phyloP scores from a whole-genome alignment of 2,329 filamentous ascomycete genomes.

The Blumeria hordei region DNA sequence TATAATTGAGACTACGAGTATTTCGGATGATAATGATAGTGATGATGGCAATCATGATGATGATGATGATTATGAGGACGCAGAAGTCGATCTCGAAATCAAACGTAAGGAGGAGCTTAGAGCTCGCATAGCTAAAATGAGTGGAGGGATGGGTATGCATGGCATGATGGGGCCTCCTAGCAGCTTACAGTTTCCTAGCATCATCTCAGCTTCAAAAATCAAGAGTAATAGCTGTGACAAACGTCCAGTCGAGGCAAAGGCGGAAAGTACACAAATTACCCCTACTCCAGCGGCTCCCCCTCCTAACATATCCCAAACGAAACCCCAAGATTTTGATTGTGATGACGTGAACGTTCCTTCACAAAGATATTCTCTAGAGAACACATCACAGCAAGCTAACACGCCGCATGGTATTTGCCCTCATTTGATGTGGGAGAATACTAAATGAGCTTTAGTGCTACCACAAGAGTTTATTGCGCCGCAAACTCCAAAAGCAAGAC shows the following conservation, averaged over 20 bases:
- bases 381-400: constrained; percentile 16
- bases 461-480: constrained; percentile 12
- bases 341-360: constrained; percentile 7
- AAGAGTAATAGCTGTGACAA: constrained; percentile 26
- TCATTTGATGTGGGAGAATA: background rate
- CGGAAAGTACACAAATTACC: constrained; percentile 23
- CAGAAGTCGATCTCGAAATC: constrained; percentile 71
- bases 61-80: constrained; percentile 52
- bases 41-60: constrained; percentile 28
- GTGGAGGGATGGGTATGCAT: constrained; percentile 88
- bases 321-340: constrained; percentile 6
- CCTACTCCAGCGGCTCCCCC: constrained; percentile 39
- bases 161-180: constrained; percentile 66
- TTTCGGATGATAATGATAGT: constrained; percentile 19
- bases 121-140: constrained; percentile 96
- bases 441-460: constrained; percentile 8
- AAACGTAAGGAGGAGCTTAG: constrained; percentile 69
- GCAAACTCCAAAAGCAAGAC: constrained; percentile 20
- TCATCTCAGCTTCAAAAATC: constrained; percentile 27
- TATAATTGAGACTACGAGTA: constrained; percentile 21
- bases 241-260: constrained; percentile 20
- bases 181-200: constrained; percentile 35
- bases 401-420: background rate
- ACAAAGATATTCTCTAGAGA: constrained; percentile 20
- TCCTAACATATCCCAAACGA: constrained; percentile 40